Percentiles rank a stretch among this genome's conserved stretches.
phyloP scores from a whole-genome alignment of 768 basidiomycete genomes.

The Chalciporus pseudorubinellus region DNA sequence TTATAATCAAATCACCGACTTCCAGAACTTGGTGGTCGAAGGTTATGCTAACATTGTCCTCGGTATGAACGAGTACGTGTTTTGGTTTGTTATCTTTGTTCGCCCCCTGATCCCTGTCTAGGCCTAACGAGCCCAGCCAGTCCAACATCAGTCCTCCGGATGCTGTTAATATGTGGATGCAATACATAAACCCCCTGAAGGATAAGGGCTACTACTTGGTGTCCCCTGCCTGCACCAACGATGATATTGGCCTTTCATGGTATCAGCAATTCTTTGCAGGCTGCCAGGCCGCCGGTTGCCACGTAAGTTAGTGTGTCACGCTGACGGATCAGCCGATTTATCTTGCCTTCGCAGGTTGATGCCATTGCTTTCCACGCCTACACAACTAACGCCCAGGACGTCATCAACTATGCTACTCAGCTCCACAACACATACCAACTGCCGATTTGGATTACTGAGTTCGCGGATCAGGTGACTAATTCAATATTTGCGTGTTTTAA shows the following conservation, averaged over 20 bases:
- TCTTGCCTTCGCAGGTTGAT: conserved; percentile 44
- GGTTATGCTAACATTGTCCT: conserved; percentile 53
- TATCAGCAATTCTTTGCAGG: conserved; percentile 50
- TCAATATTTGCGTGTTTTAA: not conserved
- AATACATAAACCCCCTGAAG: conserved; percentile 59
- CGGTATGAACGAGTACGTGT: conserved; percentile 73
- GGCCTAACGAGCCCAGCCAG: conserved; percentile 67
- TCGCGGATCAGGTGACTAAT: conserved; percentile 57
- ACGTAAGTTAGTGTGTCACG: conserved; percentile 38
- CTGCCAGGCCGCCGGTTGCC: conserved; percentile 45
- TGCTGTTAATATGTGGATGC: conserved; percentile 55
- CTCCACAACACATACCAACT: conserved; percentile 44
- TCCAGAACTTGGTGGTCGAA: conserved; percentile 41
- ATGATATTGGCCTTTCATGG: conserved; percentile 60
- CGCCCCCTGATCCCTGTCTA: conserved; percentile 27
- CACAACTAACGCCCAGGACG: conserved; percentile 41
- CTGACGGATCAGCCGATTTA: not conserved
- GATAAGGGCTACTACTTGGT: conserved; percentile 54
- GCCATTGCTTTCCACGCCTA: conserved; percentile 69
- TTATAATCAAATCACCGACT: conserved; percentile 40
- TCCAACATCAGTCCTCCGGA: conserved; percentile 52
- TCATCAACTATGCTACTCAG: conserved; percentile 51
- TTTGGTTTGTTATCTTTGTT: not conserved
- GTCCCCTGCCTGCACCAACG: conserved; percentile 68
- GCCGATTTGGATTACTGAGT: conserved; percentile 62